phyloP scores from a whole-genome alignment of 495 filamentous ascomycete genomes.

The Penicillium goetzii region DNA sequence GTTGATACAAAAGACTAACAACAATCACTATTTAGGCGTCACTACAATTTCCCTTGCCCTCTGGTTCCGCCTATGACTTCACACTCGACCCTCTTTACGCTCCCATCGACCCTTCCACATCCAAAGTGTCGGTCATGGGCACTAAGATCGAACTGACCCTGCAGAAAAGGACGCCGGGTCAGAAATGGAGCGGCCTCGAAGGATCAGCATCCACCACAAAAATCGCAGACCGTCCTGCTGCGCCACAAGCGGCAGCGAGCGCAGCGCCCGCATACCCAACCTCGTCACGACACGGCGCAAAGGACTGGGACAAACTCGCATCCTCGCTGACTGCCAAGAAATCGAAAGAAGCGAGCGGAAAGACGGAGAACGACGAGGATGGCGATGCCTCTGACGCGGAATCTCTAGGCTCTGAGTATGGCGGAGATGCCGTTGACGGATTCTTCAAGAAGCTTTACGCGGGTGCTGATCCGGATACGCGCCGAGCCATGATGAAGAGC shows the following conservation, averaged over 20 bases:
- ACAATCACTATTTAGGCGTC: conserved; percentile 48
- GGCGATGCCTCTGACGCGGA: conserved; percentile 47
- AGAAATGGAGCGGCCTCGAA: conserved; percentile 80
- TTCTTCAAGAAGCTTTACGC: conserved; percentile 96
- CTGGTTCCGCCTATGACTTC: conserved; percentile 63
- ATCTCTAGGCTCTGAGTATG: conserved; percentile 60
- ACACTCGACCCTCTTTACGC: conserved; percentile 73
- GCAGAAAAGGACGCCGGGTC: conserved; percentile 64
- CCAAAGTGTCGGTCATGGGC: conserved; percentile 65
- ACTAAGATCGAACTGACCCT: conserved; percentile 87
- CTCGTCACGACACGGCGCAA: conserved; percentile 79
- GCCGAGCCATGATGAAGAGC: conserved; percentile 96
- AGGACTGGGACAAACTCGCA: conserved; percentile 89
- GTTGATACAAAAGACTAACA: conserved; percentile 24
- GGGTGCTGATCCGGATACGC: conserved; percentile 75
- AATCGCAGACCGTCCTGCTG: conserved; percentile 34
- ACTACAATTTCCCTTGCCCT: conserved; percentile 68
- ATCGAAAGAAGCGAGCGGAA: conserved; percentile 26
- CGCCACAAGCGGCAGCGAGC: conserved; percentile 26
- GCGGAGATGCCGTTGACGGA: conserved; percentile 71
- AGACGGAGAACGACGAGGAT: conserved; percentile 27
- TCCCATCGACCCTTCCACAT: conserved; percentile 61
- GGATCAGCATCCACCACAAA: conserved; percentile 41
- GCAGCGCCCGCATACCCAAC: conserved; percentile 77
- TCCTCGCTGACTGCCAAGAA: conserved; percentile 56